Evolutionary conservation across 208 protist species (phyloP).

Genomic region (Crithidia bombi): DNA sequence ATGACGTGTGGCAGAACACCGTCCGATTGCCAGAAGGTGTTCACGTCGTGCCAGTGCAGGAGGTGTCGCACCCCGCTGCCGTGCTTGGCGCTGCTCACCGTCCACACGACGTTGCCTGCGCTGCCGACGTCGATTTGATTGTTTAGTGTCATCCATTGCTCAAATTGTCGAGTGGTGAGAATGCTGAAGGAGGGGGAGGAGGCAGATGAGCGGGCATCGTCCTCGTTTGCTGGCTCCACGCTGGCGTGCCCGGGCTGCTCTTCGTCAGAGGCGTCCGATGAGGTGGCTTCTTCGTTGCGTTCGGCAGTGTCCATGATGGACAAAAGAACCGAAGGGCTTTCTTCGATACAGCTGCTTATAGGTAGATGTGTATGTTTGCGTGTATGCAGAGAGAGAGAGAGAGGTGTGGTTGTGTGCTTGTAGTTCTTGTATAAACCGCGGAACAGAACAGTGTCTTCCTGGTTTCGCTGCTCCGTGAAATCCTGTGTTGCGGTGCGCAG

Average conservation of each 20-base stretch:
- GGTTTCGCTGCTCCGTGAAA: too few relatives aligned
- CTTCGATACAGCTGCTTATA: too few relatives aligned
- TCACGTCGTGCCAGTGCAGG: slow-evolving; percentile 51
- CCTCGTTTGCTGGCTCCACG: slow-evolving; percentile 6
- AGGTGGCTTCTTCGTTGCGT: not conserved
- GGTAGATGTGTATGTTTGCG: too few relatives aligned
- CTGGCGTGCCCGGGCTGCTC: not conserved
- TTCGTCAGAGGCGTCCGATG: not conserved
- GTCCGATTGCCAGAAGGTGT: slow-evolving; percentile 91
- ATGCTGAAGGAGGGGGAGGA: slow-evolving; percentile 14
- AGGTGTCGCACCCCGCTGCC: slow-evolving; percentile 81
- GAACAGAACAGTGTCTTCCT: too few relatives aligned
- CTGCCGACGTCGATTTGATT: slow-evolving; percentile 41
- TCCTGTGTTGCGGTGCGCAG: too few relatives aligned
- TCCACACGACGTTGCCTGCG: slow-evolving; percentile 65
- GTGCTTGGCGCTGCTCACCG: slow-evolving; percentile 88
- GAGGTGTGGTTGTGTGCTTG: too few relatives aligned
- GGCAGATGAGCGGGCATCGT: slow-evolving; percentile 6
- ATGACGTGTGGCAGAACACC: slow-evolving; percentile 83
- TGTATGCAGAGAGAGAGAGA: too few relatives aligned
- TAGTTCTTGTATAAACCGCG: too few relatives aligned
- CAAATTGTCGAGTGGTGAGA: slow-evolving; percentile 29
- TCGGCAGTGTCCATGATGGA: not conserved
- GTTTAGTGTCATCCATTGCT: slow-evolving; percentile 17
- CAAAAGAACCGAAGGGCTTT: not conserved